phyloP scores from a whole-genome alignment of 305 asterid species.

The Fraxinus sp. region DNA sequence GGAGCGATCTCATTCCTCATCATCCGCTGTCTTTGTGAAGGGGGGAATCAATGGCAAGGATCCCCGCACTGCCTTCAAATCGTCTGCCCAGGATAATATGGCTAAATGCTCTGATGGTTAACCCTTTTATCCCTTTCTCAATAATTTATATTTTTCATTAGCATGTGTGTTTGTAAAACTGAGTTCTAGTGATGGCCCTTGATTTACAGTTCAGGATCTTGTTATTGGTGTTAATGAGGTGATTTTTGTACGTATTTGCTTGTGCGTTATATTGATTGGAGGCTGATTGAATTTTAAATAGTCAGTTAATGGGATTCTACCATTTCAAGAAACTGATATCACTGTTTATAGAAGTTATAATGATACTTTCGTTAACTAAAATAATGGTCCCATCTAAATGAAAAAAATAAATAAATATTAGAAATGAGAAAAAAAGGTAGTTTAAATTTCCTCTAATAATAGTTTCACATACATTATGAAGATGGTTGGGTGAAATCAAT shows the following conservation, averaged over 20 bases:
- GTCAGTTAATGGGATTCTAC: not conserved
- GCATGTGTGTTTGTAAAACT: not conserved
- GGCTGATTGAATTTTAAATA: not conserved
- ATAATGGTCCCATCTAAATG: not conserved
- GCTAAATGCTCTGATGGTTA: constrained; percentile 24
- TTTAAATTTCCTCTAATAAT: not conserved
- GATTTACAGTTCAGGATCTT: not conserved
- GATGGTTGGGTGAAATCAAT: not conserved
- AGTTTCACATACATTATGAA: not conserved
- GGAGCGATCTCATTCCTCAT: constrained; percentile 1
- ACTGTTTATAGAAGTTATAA: not conserved
- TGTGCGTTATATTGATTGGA: not conserved
- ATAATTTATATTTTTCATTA: not conserved
- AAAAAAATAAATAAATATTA: too few species aligned
- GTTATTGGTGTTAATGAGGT: not conserved
- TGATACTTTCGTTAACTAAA: not conserved
- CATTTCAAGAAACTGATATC: not conserved
- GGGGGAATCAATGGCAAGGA: not conserved
- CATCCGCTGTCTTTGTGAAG: not conserved
- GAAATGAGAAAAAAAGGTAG: not conserved
- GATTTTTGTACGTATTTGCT: not conserved
- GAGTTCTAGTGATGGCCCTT: not conserved
- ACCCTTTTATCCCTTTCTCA: not conserved
- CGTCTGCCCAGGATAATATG: constrained; percentile 10
- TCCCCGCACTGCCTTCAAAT: constrained; percentile 5